Percentiles rank a stretch among this genome's conserved stretches.
Conservation (phyloP, 1,139 yeast species). For the Nematodospora anomalae region DNA sequence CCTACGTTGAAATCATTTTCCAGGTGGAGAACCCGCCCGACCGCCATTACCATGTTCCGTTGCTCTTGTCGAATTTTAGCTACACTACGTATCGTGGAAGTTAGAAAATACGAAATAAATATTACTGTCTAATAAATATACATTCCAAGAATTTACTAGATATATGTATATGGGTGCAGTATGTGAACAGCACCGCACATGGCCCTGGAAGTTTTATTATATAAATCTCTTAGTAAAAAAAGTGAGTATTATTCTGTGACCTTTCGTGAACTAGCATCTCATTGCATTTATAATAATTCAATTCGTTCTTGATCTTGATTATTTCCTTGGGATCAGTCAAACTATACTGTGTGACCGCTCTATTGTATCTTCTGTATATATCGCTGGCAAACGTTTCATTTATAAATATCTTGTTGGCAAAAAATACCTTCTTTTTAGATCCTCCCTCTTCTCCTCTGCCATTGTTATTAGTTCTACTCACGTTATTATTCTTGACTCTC, state of each 20-base stretch:
- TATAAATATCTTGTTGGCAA: slow-evolving; percentile 44
- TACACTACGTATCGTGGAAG: slow-evolving; percentile 90
- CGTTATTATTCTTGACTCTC: neutral
- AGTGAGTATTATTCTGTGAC: slow-evolving; percentile 53
- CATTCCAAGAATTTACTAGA: slow-evolving; percentile 9
- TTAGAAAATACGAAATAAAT: slow-evolving; percentile 25
- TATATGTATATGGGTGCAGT: neutral
- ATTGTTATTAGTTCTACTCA: neutral
- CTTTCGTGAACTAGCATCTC: slow-evolving; percentile 58
- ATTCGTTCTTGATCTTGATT: slow-evolving; percentile 48
- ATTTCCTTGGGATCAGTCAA: slow-evolving; percentile 48
- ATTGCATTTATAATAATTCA: slow-evolving; percentile 51
- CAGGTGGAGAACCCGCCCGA: slow-evolving; percentile 66
- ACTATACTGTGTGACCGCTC: slow-evolving; percentile 51
- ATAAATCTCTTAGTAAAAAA: slow-evolving; percentile 34
- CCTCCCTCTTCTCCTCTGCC: neutral
- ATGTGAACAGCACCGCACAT: neutral
- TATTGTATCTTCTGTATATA: slow-evolving; percentile 52
- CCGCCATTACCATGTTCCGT: slow-evolving; percentile 83
- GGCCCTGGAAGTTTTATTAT: neutral
- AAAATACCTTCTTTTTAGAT: slow-evolving; percentile 30
- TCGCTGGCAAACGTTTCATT: slow-evolving; percentile 51
- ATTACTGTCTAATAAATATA: slow-evolving; percentile 2
- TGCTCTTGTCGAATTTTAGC: slow-evolving; percentile 77
- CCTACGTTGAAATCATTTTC: slow-evolving; percentile 77